Base-by-base conservation (phyloP, 257 asterid species). In the Rhazya stricta region DNA sequence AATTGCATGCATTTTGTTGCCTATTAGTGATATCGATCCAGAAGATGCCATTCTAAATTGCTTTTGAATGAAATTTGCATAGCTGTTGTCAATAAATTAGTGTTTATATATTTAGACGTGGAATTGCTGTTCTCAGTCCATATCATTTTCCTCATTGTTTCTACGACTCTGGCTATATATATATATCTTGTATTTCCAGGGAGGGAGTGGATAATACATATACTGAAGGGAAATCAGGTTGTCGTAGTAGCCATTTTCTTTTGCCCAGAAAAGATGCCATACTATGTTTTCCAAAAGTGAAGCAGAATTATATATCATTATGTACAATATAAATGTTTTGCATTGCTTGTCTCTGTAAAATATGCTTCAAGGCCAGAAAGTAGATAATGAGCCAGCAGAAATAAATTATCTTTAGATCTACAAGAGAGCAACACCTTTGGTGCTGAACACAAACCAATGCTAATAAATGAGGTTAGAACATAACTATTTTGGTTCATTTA, bases 391-490 rank as follows among this genome's bases (percentile, higher is more conserved):
- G 66, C 23, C 43, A 34, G n/a, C n/a, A n/a, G n/a, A n/a, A n/a
- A n/a, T n/a, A n/a, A 41, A 50, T 25, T 63, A 63, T 70, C 29
- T 30, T 43, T 46, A n/a, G 25, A 27, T 32, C 53, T 5, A 23
- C 63, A 67, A 58, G 60, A 25, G 48, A 60, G 66, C n/a, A 61
- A 71, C 81, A 74, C 75, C 74, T 69, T 73, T 39, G 82, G 78
- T 77, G 75, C 32, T 57, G 42, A 60, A 36, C 68, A 57, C 36
- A 23, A n/a, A 66, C 62, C 42, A 75, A 60, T 69, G 42, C 57
- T 42, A 75, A 36, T 41, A 29, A 61, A 58, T 25, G 41, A 67
- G 62, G 54, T 39, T 51, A 62, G 50, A 50, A 21, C 6, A 60
- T 27, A 54, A 41, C 13, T 42, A 72, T 36, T 39, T 48, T n/a